Evolutionary conservation across 2,329 filamentous ascomycete genomes (phyloP).

Genomic region (Proliferodiscus dingleyae): DNA sequence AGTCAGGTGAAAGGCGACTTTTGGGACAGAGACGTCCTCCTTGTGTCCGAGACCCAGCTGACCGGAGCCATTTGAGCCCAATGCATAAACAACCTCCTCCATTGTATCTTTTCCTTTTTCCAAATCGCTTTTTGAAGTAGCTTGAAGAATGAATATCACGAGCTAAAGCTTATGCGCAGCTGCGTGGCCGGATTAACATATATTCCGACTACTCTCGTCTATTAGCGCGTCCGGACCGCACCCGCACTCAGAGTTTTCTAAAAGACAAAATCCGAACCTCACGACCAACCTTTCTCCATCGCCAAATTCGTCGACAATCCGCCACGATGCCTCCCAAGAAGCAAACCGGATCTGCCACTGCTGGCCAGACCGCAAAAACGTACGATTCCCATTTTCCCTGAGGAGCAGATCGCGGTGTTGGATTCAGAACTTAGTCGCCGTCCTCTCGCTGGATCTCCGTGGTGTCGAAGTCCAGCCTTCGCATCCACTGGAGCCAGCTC

Average conservation of each 20-base stretch:
- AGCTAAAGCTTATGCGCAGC: neutral
- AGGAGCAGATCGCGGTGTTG: constrained; percentile 26
- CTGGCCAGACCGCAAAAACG: constrained; percentile 18
- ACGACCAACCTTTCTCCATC: constrained; percentile 7
- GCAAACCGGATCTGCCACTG: constrained; percentile 21
- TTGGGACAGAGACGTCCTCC: constrained; percentile 65
- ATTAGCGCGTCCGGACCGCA: neutral
- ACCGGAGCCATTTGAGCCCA: constrained; percentile 73
- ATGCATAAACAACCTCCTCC: constrained; percentile 57
- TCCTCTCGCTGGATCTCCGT: constrained; percentile 66
- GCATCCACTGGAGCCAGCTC: constrained; percentile 62
- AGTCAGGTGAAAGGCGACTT: constrained; percentile 52
- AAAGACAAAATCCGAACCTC: neutral
- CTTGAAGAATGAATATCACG: neutral
- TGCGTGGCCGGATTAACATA: neutral
- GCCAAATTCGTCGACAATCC: constrained; percentile 33
- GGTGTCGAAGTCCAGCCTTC: constrained; percentile 29
- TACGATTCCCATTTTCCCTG: constrained; percentile 21
- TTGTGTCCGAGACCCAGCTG: constrained; percentile 68
- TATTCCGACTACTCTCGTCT: neutral
- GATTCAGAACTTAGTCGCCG: constrained; percentile 57
- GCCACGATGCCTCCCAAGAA: constrained; percentile 49
- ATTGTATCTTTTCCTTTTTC: constrained; percentile 31
- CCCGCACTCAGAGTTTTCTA: neutral
- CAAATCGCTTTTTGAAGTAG: neutral